Evolutionary conservation across 306 rosid genomes (phyloP).

Genomic region (Prosopis cineraria): DNA sequence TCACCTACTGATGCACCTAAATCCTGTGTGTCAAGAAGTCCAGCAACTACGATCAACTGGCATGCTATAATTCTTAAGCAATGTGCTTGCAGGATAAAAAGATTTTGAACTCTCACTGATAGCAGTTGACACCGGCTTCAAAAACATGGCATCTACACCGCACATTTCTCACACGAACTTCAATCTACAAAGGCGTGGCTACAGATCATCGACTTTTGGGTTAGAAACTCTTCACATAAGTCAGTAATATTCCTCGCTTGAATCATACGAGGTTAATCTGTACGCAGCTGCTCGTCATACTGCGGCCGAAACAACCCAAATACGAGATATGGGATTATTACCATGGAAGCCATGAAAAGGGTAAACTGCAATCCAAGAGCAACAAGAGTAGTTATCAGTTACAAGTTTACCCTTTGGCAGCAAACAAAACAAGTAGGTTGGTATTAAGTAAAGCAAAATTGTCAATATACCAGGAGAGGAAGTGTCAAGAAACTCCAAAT

Average conservation of each 20-base stretch:
- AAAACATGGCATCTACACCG: constrained; percentile 42
- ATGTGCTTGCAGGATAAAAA: constrained; percentile 30
- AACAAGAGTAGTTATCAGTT: constrained; percentile 34
- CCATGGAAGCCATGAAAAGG: constrained; percentile 95
- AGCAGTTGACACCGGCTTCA: constrained; percentile 25
- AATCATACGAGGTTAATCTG: constrained; percentile 63
- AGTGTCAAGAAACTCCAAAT: constrained; percentile 90
- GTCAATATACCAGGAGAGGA: constrained; percentile 84
- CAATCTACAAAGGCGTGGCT: constrained; percentile 43
- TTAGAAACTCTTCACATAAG: constrained; percentile 61
- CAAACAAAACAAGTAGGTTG: constrained; percentile 24
- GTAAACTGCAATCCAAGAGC: constrained; percentile 77
- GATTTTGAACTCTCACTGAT: constrained; percentile 40
- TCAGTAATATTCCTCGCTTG: constrained; percentile 56
- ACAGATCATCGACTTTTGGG: constrained; percentile 40
- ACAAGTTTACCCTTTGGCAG: constrained; percentile 18
- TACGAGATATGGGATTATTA: constrained; percentile 74
- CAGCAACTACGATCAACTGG: constrained; percentile 37
- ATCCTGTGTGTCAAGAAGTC: constrained; percentile 28
- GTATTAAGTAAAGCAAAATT: constrained; percentile 17
- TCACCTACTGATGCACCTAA: constrained; percentile 28
- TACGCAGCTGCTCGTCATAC: constrained; percentile 67
- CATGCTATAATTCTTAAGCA: constrained; percentile 28
- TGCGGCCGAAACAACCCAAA: constrained; percentile 74
- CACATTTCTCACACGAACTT: constrained; percentile 45